Conservation (phyloP, 148 eudicot species). For the Heliamphora exappendiculata region DNA sequence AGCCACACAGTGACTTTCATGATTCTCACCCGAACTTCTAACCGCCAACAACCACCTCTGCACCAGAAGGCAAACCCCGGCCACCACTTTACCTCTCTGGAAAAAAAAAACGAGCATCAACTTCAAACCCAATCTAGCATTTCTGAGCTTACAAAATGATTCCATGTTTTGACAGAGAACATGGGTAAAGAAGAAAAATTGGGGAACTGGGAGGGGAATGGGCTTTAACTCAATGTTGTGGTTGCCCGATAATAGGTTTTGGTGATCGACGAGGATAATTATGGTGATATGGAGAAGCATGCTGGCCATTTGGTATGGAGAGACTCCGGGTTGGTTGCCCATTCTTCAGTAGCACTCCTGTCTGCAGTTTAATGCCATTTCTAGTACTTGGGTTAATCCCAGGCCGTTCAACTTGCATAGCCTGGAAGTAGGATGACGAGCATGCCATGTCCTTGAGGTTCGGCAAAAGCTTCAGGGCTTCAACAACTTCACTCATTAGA, state of each 20-base stretch:
- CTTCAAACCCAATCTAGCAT: slow-evolving; percentile 1
- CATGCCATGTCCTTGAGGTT: slow-evolving; percentile 39
- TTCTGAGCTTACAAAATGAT: not conserved
- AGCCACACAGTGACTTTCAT: not conserved
- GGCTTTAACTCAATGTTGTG: not conserved
- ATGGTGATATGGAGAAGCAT: slow-evolving; percentile 16
- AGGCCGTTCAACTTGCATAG: slow-evolving; percentile 6
- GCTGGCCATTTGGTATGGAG: slow-evolving; percentile 10
- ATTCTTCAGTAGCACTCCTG: not conserved
- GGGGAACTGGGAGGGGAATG: not conserved
- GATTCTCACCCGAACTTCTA: not conserved
- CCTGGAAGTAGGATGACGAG: slow-evolving; percentile 32
- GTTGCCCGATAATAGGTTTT: slow-evolving; percentile 6
- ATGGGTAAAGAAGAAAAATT: not conserved
- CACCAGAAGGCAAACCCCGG: not conserved
- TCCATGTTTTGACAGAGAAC: not conserved
- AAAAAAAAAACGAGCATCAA: not conserved
- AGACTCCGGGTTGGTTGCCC: slow-evolving; percentile 17
- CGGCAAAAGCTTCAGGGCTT: slow-evolving; percentile 28
- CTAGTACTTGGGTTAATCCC: slow-evolving; percentile 12
- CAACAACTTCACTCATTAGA: slow-evolving; percentile 36
- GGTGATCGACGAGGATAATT: slow-evolving; percentile 18
- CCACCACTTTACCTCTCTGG: not conserved
- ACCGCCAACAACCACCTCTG: not conserved
- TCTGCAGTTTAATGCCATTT: slow-evolving; percentile 11